Evolutionary conservation across 257 asterid species (phyloP), one percentile per base, ranked within the genome.

Genomic region (Solanum acaule): DNA sequence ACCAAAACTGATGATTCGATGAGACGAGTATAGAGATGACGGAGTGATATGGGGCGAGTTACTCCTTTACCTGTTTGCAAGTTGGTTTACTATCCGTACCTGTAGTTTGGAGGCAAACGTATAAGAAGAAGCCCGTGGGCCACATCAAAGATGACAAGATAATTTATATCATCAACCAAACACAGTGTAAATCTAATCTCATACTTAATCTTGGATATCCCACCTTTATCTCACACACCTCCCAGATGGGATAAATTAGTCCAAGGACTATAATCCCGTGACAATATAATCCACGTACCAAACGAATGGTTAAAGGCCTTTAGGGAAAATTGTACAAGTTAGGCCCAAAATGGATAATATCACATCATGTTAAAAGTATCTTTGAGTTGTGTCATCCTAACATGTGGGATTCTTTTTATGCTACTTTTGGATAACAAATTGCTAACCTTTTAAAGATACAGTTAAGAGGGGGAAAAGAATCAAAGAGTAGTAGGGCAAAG

Each of bases 371-470:
- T 79, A 79, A 79, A 3, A 25, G 6, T 16, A 79, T 79, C 63
- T 44, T 42, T 78, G 4, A 15, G 8, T 46, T 42, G 37, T 42
- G 38, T 42, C n/a, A 42, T 27, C 7, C 42, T 37, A 9, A 27
- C 29, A 81, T 8, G 87, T 77, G 72, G 90, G 90, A 76, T 29
- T 89, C 83, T 35, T 22, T 42, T n/a, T 82, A 33, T 15, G 44
- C 72, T 42, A 11, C 81, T 77, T 85, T 63, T 77, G 27, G 34
- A 46, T 29, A 10, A 79, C 29, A 82, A 46, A 29, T 78, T 27
- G 59, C 89, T 79, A 87, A 81, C 20, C 82, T 37, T 59, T 18
- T 12, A 44, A 75, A 76, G 46, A 22, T 84, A 67, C 87, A 29
- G 31, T 63, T 76, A 6, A 20, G 25, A 71, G 77, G 70, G 88